Percentiles rank a stretch among this genome's conserved stretches.
Conservation (phyloP, 2,329 filamentous ascomycete genomes). For the Chrysoporthe austroafricana region DNA sequence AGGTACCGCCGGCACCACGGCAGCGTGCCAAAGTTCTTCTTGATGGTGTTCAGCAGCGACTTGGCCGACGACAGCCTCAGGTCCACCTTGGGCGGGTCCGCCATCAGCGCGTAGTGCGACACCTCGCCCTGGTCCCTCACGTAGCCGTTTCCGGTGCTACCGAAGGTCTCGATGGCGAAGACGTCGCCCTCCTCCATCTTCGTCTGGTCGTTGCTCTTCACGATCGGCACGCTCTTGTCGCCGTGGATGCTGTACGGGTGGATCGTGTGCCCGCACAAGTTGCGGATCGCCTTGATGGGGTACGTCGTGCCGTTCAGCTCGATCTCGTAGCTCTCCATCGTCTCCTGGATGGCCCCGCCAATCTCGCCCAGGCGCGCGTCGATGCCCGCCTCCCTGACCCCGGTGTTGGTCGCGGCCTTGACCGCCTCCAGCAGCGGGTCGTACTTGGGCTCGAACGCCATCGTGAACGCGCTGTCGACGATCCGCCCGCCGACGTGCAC, state of each 20-base stretch:
- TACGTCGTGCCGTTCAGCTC: conserved; percentile 79
- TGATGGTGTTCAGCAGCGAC: conserved; percentile 83
- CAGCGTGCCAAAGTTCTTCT: conserved; percentile 93
- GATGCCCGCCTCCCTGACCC: conserved; percentile 87
- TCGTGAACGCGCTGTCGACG: conserved; percentile 80
- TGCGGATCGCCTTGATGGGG: conserved; percentile 83
- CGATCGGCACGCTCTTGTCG: conserved; percentile 90
- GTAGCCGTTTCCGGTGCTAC: conserved; percentile 87
- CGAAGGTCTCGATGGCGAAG: conserved; percentile 96
- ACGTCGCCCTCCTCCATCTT: conserved; percentile 98
- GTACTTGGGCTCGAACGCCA: conserved; percentile 75
- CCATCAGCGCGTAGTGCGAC: conserved; percentile 82
- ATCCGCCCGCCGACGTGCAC: conserved; percentile 81
- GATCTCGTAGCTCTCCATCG: conserved; percentile 92
- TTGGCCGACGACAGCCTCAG: conserved; percentile 82
- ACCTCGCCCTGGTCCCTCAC: conserved; percentile 87
- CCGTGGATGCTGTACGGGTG: conserved; percentile 89
- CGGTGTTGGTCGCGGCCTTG: conserved; percentile 80
- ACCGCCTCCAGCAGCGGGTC: conserved; percentile 76
- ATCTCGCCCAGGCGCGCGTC: conserved; percentile 88
- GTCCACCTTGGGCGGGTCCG: conserved; percentile 75
- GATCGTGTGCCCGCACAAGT: conserved; percentile 89
- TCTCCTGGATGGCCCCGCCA: conserved; percentile 81
- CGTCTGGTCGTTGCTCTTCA: conserved; percentile 83
- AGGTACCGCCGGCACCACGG: conserved; percentile 91